phyloP scores from a whole-genome alignment of 306 rosid genomes.

The Cucumis hystrix region DNA sequence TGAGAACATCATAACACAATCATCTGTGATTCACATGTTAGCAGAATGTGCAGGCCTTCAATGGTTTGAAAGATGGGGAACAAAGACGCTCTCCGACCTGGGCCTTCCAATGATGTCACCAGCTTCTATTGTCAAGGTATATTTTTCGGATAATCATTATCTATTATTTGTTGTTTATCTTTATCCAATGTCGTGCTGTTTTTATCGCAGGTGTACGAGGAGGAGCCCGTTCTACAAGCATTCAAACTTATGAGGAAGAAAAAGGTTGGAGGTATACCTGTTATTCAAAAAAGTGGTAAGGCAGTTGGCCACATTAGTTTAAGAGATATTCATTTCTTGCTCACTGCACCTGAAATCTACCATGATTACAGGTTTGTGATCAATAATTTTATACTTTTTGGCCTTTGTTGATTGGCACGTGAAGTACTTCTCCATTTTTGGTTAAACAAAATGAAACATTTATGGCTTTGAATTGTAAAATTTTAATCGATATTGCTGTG shows the following conservation, averaged over 20 bases:
- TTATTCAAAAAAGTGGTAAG: constrained; percentile 43
- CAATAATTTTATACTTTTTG: no score
- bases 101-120: constrained; percentile 73
- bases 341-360: constrained; percentile 84
- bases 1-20: constrained; percentile 74
- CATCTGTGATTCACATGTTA: constrained; percentile 91
- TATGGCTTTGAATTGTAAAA: no score
- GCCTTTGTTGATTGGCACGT: no score
- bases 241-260: constrained; percentile 87
- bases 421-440: no score
- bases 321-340: constrained; percentile 84
- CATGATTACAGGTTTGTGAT: constrained; percentile 62
- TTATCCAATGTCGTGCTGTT: neutral
- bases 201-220: constrained; percentile 54
- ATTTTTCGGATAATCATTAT: neutral
- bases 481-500: no score
- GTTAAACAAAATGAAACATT: no score
- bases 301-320: constrained; percentile 75
- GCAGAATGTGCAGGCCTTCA: constrained; percentile 94
- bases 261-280: constrained; percentile 81
- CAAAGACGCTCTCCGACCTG: constrained; percentile 54
- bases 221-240: constrained; percentile 95
- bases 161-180: neutral
- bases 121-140: constrained; percentile 36
- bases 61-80: constrained; percentile 99